Evolutionary conservation across 805 yeast species (phyloP), one percentile per base, ranked within the genome.

Genomic region (Metschnikowia chrysomelidarum): DNA sequence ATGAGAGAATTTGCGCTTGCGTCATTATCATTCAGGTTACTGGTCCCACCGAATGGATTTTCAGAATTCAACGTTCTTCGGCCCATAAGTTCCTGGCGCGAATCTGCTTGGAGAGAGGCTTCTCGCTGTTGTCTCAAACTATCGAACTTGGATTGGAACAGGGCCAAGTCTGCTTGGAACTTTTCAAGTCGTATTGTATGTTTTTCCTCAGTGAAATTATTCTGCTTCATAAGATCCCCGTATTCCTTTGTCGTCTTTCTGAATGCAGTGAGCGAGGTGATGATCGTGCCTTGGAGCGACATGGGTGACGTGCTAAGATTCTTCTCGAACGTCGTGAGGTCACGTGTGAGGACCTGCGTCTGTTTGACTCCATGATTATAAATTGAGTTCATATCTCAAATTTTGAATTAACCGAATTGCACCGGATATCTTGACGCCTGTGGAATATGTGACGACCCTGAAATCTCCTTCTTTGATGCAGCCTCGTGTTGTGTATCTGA

Each of bases 281-380:
- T 80, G 44, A 80, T 79, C 39, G 83, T 78, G 11, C 86, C 88
- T 51, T 82, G 88, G 9, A 83, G 56, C 1, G 95, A 79, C 38
- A 85, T 64, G 14, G 94, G 93, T 1, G 94, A 75, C 3, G 80
- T 71, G 11, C 76, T 70, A 7, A 86, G 70, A 42, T 82, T 77
- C 29, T 70, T 64, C 51, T 82, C 89, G 46, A 91, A 81, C 34
- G 67, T 60, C 13, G 73, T 68, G 31, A 91, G 61, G 49, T 88
- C 96, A 42, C 75, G 75, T 40, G 79, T 75, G 34, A 91, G 63
- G 18, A 80, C 70, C 50, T 78, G 86, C 19, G 87, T 77, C 60
- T 89, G 96, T 59, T 87, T 87, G 36, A 84, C 71, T 7, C 95
- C 96, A 59, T 87, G 95, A 62, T 87, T 91, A 64, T 82, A 87